phyloP scores from a whole-genome alignment of 805 yeast species.

The Barnettozyma vustinii region DNA sequence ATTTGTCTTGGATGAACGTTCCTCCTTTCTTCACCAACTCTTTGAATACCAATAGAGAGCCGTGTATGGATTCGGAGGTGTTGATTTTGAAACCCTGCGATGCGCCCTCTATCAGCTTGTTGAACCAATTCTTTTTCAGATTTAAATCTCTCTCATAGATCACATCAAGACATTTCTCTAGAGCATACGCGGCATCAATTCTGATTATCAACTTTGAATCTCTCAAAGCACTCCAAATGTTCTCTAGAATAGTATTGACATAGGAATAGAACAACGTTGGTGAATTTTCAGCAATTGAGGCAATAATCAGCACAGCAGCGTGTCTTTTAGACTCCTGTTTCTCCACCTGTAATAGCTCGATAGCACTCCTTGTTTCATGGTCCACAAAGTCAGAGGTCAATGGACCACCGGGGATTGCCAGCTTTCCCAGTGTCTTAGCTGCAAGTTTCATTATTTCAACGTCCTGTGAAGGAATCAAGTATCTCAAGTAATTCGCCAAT shows the following conservation, averaged over 20 bases:
- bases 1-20: constrained; percentile 61
- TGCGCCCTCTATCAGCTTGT: constrained; percentile 62
- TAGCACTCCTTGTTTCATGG: constrained; percentile 79
- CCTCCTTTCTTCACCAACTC: constrained; percentile 74
- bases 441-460: constrained; percentile 82
- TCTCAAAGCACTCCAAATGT: constrained; percentile 82
- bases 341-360: constrained; percentile 89
- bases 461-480: constrained; percentile 77
- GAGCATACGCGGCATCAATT: constrained; percentile 76
- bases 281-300: constrained; percentile 79
- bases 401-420: constrained; percentile 87
- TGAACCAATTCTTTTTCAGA: constrained; percentile 71
- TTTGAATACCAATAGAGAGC: constrained; percentile 74
- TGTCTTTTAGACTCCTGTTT: constrained; percentile 82
- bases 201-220: constrained; percentile 74
- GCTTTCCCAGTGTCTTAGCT: constrained; percentile 78
- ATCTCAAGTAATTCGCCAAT: constrained; percentile 81
- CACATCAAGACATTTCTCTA: constrained; percentile 73
- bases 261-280: constrained; percentile 79
- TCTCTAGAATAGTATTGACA: constrained; percentile 71
- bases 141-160: constrained; percentile 73
- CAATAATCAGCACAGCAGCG: constrained; percentile 80
- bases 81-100: constrained; percentile 48
- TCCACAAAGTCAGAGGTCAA: constrained; percentile 91
- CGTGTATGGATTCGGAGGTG: constrained; percentile 74